A percentile compares a stretch with the other conserved stretches of the same genome.
Conservation (phyloP, 345 rosid species). For the Firmiana major region DNA sequence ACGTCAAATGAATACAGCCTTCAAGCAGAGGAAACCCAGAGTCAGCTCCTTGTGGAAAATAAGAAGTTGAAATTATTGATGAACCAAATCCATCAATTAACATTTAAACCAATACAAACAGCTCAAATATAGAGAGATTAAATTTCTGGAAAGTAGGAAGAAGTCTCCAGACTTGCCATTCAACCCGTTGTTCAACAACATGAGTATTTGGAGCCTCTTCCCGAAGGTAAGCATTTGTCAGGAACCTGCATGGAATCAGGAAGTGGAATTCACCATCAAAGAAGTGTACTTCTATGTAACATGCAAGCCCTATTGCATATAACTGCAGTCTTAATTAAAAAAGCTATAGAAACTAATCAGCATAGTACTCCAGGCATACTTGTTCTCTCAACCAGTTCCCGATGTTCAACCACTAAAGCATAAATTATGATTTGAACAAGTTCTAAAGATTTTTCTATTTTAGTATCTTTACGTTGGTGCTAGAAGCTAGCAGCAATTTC, state of each 20-base stretch:
- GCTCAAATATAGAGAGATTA: background rate
- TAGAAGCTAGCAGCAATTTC: conserved; percentile 3
- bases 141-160: conserved; percentile 5
- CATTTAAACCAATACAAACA: background rate
- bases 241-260: conserved; percentile 53
- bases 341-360: background rate
- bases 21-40: conserved; percentile 23
- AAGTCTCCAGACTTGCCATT: conserved; percentile 68
- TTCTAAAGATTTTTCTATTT: conserved; percentile 6
- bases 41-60: conserved; percentile 10
- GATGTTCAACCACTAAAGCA: background rate
- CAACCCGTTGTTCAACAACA: conserved; percentile 97
- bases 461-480: background rate
- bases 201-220: conserved; percentile 97
- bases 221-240: conserved; percentile 90
- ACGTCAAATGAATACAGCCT: conserved; percentile 98
- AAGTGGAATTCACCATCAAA: conserved; percentile 8
- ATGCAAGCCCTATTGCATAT: background rate
- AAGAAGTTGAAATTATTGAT: background rate
- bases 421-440: background rate
- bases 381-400: background rate
- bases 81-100: conserved; percentile 3
- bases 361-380: background rate
- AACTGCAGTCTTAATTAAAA: background rate
- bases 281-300: background rate